These are phyloP conservation scores for Tylopilus rubrobrunneus DNA, from an alignment of 768 basidiomycete species.

Conservation along the genomic window DNA sequence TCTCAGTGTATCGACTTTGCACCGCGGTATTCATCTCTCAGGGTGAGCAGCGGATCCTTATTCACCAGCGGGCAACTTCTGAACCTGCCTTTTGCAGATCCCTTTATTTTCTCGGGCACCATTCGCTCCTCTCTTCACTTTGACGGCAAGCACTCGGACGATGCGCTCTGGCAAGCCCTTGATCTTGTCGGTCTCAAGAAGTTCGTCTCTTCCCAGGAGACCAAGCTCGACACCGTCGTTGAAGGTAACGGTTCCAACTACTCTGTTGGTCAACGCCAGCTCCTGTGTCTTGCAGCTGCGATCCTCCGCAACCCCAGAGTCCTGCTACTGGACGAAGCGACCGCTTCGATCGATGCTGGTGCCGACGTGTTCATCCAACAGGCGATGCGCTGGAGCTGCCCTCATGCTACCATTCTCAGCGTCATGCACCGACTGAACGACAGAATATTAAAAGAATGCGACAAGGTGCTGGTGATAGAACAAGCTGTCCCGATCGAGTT, in stretches of 20 bases:
- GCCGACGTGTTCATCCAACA: constrained; percentile 68
- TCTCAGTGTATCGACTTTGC: constrained; percentile 45
- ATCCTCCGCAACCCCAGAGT: constrained; percentile 31
- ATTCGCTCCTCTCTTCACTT: constrained; percentile 29
- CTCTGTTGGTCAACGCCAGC: constrained; percentile 88
- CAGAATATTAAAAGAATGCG: constrained; percentile 26
- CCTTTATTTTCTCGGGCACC: constrained; percentile 32
- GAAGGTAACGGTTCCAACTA: constrained; percentile 73
- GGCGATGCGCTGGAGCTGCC: constrained; percentile 29
- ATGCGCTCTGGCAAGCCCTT: constrained; percentile 39
- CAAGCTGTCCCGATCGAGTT: constrained; percentile 28
- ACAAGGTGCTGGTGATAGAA: constrained; percentile 38
- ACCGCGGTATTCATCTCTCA: constrained; percentile 28
- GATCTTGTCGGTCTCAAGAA: constrained; percentile 50
- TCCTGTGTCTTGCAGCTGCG: constrained; percentile 54
- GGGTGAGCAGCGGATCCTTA: constrained; percentile 9
- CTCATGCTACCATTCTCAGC: constrained; percentile 26
- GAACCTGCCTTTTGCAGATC: constrained; percentile 14
- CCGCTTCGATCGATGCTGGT: constrained; percentile 78
- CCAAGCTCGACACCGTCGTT: constrained; percentile 69
- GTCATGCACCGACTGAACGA: constrained; percentile 32
- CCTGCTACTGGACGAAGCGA: constrained; percentile 30
- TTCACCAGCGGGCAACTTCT: not conserved
- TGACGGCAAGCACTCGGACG: constrained; percentile 21
- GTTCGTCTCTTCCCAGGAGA: constrained; percentile 71